These are phyloP conservation scores for Millerozyma acaciae DNA, from an alignment of 805 yeast species.

Conservation along the genomic window DNA sequence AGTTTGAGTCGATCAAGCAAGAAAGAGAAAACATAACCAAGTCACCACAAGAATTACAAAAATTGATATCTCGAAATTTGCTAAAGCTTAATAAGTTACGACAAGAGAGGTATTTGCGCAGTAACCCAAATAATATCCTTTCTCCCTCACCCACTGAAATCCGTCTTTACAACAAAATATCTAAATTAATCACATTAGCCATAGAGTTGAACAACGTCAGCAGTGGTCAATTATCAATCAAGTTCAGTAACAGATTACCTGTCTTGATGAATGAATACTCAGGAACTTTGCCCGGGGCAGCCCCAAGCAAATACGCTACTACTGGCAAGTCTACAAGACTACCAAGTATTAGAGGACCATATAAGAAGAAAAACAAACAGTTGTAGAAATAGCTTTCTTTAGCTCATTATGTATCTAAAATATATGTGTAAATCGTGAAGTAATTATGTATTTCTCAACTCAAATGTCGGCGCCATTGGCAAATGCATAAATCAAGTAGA, in stretches of 20 bases:
- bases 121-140: slow-evolving; percentile 20
- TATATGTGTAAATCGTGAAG: background rate
- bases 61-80: slow-evolving; percentile 28
- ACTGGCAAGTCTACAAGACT: slow-evolving; percentile 25
- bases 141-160: slow-evolving; percentile 26
- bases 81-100: slow-evolving; percentile 36
- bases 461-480: slow-evolving; percentile 39
- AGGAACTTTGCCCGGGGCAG: slow-evolving; percentile 72
- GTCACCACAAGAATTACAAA: slow-evolving; percentile 31
- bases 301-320: slow-evolving; percentile 19
- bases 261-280: slow-evolving; percentile 67
- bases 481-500: slow-evolving; percentile 39
- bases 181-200: slow-evolving; percentile 29
- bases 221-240: slow-evolving; percentile 22
- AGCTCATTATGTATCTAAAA: background rate
- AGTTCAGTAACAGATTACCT: slow-evolving; percentile 50
- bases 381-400: slow-evolving; percentile 4
- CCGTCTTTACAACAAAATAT: slow-evolving; percentile 26
- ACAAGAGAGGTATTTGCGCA: slow-evolving; percentile 34
- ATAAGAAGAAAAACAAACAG: slow-evolving; percentile 29
- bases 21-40: slow-evolving; percentile 18
- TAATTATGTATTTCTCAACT: slow-evolving; percentile 1
- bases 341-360: slow-evolving; percentile 37
- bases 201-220: slow-evolving; percentile 25
- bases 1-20: slow-evolving; percentile 21